Conservation (phyloP, 306 rosid species). For the Trifolium dubium region DNA sequence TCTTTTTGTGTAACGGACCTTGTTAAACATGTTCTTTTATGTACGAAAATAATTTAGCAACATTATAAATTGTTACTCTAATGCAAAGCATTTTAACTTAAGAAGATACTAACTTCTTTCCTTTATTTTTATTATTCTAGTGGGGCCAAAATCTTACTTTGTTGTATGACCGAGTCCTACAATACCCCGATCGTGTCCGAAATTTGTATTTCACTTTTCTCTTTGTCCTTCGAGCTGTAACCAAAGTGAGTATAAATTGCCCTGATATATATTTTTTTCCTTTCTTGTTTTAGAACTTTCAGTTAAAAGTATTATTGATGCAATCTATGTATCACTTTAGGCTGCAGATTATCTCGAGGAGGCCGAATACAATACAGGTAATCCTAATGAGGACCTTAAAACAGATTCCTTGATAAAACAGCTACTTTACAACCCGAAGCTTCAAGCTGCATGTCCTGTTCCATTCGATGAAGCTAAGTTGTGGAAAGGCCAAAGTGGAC, state of each 20-base stretch:
- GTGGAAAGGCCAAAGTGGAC: conserved; percentile 97
- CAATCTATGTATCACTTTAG: conserved; percentile 53
- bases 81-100: neutral
- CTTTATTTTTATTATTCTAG: conserved; percentile 53
- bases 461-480: conserved; percentile 98
- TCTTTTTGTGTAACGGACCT: conserved; percentile 3
- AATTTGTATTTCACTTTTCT: conserved; percentile 94
- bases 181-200: conserved; percentile 87
- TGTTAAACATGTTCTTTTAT: neutral
- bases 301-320: conserved; percentile 31
- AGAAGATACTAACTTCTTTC: conserved; percentile 28
- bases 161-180: conserved; percentile 80
- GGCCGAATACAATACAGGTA: conserved; percentile 92
- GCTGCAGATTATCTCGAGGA: conserved; percentile 90
- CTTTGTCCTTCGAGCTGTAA: conserved; percentile 93
- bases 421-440: conserved; percentile 72
- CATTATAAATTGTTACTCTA: conserved; percentile 4
- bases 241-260: conserved; percentile 68
- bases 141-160: conserved; percentile 87
- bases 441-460: conserved; percentile 95
- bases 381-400: conserved; percentile 74
- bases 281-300: conserved; percentile 4
- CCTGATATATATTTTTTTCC: neutral
- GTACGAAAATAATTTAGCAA: neutral
- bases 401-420: conserved; percentile 81